A percentile compares a stretch with the other conserved stretches of the same genome.
Conservation (phyloP, 176 grass and related monocot species). For the sorghum (Sorghum bicolor) region DNA sequence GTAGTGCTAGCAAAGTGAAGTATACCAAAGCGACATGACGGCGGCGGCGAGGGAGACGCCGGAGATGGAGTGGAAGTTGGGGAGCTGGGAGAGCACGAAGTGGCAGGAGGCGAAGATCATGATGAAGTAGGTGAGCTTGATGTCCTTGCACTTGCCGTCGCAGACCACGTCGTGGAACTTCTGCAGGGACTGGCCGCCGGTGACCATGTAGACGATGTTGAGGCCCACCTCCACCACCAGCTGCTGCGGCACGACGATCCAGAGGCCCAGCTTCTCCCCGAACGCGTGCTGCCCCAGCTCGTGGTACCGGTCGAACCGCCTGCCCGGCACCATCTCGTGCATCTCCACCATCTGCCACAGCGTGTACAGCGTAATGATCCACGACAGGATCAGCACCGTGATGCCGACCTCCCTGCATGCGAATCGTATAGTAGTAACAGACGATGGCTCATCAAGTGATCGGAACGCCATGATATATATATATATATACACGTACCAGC, state of each 20-base stretch:
- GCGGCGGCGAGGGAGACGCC: conserved; percentile 55
- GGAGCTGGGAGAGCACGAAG: conserved; percentile 52
- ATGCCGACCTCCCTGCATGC: too few species aligned
- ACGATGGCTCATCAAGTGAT: too few species aligned
- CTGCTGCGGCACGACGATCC: conserved; percentile 60
- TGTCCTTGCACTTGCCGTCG: conserved; percentile 12
- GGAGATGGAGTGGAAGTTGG: conserved; percentile 62
- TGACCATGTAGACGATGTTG: conserved; percentile 58
- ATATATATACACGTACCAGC: too few species aligned
- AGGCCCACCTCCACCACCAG: conserved; percentile 47
- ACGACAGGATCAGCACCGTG: conserved; percentile 39
- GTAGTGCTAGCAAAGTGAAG: too few species aligned
- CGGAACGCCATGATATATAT: too few species aligned
- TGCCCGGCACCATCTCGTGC: conserved; percentile 61
- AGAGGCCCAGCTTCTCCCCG: conserved; percentile 44
- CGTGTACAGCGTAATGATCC: conserved; percentile 63
- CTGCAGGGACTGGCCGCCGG: conserved; percentile 42
- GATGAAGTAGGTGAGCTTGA: conserved; percentile 51
- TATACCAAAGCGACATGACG: conserved; percentile 62
- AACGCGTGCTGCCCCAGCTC: conserved; percentile 68
- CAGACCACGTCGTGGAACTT: conserved; percentile 51
- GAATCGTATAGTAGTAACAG: too few species aligned
- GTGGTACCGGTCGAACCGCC: conserved; percentile 70
- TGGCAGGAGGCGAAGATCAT: conserved; percentile 50
- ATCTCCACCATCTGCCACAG: conserved; percentile 80